A percentile compares a stretch with the other conserved stretches of the same genome.
phyloP scores from a whole-genome alignment of 768 basidiomycete genomes.

The Xerocomellus intermedius region DNA sequence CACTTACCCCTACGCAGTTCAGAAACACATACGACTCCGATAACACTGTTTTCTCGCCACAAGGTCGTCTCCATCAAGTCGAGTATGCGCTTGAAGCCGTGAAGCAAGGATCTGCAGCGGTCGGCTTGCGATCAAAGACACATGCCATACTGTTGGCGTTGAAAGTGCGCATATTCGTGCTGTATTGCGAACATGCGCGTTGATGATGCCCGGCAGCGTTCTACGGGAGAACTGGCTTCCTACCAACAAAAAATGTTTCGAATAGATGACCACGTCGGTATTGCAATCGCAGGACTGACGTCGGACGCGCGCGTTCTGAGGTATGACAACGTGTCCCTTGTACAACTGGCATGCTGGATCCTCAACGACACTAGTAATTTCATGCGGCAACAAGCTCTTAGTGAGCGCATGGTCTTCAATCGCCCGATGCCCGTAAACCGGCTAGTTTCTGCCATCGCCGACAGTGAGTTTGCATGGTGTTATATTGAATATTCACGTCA shows the following conservation, averaged over 20 bases:
- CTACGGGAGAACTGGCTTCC: constrained; percentile 96
- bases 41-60: constrained; percentile 96
- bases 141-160: constrained; percentile 90
- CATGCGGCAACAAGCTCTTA: constrained; percentile 99
- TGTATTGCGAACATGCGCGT: background rate
- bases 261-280: constrained; percentile 99
- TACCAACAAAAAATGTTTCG: constrained; percentile 99
- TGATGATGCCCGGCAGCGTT: constrained; percentile 59
- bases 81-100: constrained; percentile 99
- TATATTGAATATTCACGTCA: background rate
- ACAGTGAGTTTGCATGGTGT: constrained; percentile 60
- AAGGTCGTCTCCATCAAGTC: constrained; percentile 95
- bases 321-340: constrained; percentile 38
- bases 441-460: constrained; percentile 90
- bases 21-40: constrained; percentile 98
- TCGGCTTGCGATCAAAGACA: constrained; percentile 92
- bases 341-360: background rate
- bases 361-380: constrained; percentile 70
- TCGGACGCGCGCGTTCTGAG: constrained; percentile 97
- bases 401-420: constrained; percentile 91
- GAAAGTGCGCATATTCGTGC: constrained; percentile 56
- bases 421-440: constrained; percentile 92
- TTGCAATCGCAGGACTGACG: constrained; percentile 98
- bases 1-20: constrained; percentile 50
- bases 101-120: constrained; percentile 99